These are phyloP conservation scores for Acarospora socialis DNA, from an alignment of 2,329 filamentous ascomycete species.

Conservation along the genomic window DNA sequence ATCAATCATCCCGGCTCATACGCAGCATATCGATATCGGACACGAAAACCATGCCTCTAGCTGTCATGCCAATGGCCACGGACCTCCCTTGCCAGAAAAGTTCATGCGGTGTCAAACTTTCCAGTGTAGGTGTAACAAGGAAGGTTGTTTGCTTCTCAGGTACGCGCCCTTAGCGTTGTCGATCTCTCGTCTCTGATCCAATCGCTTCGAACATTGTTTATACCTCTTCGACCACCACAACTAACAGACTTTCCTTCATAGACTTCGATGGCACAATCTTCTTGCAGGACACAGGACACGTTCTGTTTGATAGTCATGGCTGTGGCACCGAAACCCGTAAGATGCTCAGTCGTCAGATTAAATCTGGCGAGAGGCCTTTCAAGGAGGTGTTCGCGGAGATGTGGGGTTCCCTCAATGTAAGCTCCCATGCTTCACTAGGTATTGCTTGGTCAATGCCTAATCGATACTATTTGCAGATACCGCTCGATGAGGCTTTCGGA, in stretches of 20 bases:
- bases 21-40: no score
- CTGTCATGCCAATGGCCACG: no score
- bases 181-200: not conserved
- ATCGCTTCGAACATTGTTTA: constrained; percentile 4
- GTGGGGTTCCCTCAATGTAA: constrained; percentile 52
- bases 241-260: constrained; percentile 18
- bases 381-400: constrained; percentile 58
- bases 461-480: no score
- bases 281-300: constrained; percentile 56
- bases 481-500: constrained; percentile 53
- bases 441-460: no score
- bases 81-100: no score
- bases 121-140: constrained; percentile 21
- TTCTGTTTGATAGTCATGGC: constrained; percentile 52
- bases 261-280: constrained; percentile 62
- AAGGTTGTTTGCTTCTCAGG: constrained; percentile 34
- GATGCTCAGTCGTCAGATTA: constrained; percentile 49
- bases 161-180: no score
- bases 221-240: no score
- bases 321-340: constrained; percentile 44
- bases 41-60: no score
- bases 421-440: no score
- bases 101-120: constrained; percentile 14
- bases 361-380: constrained; percentile 50
- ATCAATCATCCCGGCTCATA: no score